phyloP scores from a whole-genome alignment of 805 yeast genomes.

The Myxozyma neotropica region DNA sequence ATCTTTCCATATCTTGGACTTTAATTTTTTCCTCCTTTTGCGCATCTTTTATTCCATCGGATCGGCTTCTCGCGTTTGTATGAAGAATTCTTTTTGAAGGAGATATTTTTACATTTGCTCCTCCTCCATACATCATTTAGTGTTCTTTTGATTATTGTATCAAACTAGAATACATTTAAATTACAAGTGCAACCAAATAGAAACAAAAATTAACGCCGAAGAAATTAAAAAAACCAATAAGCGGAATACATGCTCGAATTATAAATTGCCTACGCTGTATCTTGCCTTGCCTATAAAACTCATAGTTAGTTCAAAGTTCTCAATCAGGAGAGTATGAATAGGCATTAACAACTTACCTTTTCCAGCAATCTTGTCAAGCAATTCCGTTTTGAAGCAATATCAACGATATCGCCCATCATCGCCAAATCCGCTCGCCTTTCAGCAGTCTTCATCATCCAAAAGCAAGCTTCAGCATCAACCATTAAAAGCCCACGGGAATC shows the following conservation, averaged over 20 bases:
- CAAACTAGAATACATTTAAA: neutral
- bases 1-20: too few species aligned
- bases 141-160: neutral
- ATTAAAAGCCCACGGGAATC: neutral
- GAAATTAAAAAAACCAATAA: neutral
- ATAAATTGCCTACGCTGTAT: neutral
- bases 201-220: neutral
- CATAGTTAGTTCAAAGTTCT: too few species aligned
- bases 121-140: too few species aligned
- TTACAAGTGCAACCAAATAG: neutral
- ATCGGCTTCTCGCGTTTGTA: too few species aligned
- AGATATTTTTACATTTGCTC: too few species aligned
- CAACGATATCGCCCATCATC: conserved; percentile 8
- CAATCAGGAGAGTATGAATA: too few species aligned
- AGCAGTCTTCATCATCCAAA: conserved; percentile 19
- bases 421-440: conserved; percentile 4
- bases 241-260: neutral
- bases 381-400: conserved; percentile 2
- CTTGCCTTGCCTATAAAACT: conserved; percentile 1
- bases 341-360: too few species aligned
- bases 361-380: conserved; percentile 4
- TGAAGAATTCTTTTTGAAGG: too few species aligned
- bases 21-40: too few species aligned
- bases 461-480: conserved; percentile 1
- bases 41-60: too few species aligned